Conservation (phyloP, 192 early-diverging fungal genomes). For the Entomortierella chlamydospora region DNA sequence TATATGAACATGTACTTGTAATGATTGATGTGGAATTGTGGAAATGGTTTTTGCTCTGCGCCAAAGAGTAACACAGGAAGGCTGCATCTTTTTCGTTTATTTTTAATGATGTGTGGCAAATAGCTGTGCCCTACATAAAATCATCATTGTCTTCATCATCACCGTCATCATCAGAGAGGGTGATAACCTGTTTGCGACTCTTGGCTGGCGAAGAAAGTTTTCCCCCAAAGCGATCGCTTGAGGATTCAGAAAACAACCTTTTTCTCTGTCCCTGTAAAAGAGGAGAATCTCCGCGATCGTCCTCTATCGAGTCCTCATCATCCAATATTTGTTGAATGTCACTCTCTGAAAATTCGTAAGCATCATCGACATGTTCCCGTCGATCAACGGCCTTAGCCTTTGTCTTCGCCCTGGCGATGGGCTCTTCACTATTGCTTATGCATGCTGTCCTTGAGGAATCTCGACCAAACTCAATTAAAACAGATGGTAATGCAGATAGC, state of each 20-base stretch:
- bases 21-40: too few relatives aligned
- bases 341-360: neutral
- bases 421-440: neutral
- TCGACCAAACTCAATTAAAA: slow-evolving; percentile 34
- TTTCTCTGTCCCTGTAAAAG: neutral
- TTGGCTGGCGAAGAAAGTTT: neutral
- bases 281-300: slow-evolving; percentile 1
- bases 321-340: slow-evolving; percentile 21
- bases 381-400: neutral
- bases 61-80: too few relatives aligned
- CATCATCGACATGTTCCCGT: neutral
- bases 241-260: neutral
- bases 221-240: neutral
- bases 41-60: too few relatives aligned
- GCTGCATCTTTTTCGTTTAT: too few relatives aligned
- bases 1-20: too few relatives aligned
- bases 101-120: too few relatives aligned
- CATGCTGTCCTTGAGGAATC: slow-evolving; percentile 26
- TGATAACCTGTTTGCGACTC: slow-evolving; percentile 25
- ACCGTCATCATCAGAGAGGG: slow-evolving; percentile 13
- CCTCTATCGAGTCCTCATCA: neutral
- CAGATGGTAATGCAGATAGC: slow-evolving; percentile 3
- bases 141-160: slow-evolving; percentile 15
- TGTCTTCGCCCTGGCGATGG: neutral
- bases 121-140: neutral